Evolutionary conservation across 768 basidiomycete species (phyloP).

Genomic region (Ramaria sp.): DNA sequence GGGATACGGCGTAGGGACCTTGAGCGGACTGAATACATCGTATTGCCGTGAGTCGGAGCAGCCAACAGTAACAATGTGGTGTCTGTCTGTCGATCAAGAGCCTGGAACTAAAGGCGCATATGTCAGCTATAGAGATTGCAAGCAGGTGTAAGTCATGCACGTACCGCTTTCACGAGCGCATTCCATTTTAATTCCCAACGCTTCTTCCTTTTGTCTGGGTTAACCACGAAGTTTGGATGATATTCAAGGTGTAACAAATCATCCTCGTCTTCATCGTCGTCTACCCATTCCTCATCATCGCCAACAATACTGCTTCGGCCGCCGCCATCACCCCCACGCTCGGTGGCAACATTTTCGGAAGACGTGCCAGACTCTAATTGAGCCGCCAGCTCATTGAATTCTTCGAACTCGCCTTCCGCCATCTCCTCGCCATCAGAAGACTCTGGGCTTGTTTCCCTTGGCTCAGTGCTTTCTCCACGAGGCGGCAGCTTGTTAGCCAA

Average conservation of each 20-base stretch:
- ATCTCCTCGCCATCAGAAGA: constrained; percentile 72
- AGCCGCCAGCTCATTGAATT: constrained; percentile 2
- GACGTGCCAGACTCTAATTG: not conserved
- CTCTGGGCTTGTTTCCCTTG: constrained; percentile 73
- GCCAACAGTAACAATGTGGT: constrained; percentile 67
- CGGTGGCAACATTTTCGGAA: not conserved
- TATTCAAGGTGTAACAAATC: constrained; percentile 64
- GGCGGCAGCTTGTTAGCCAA: constrained; percentile 45
- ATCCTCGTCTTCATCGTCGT: constrained; percentile 53
- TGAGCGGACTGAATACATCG: constrained; percentile 42
- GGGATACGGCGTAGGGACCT: constrained; percentile 48
- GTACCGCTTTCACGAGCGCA: constrained; percentile 58
- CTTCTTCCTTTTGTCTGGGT: constrained; percentile 54
- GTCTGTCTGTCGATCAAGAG: constrained; percentile 71
- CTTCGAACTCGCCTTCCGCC: constrained; percentile 39
- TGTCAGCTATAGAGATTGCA: too few relatives aligned
- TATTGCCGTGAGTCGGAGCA: constrained; percentile 62
- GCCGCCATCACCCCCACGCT: not conserved
- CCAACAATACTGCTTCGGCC: constrained; percentile 2
- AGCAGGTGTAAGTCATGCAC: too few relatives aligned
- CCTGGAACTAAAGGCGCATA: constrained; percentile 47
- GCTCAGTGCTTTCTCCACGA: constrained; percentile 74
- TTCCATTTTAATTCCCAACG: constrained; percentile 75
- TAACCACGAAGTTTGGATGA: constrained; percentile 60
- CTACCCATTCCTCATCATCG: constrained; percentile 47